phyloP scores from a whole-genome alignment of 768 basidiomycete species.

The Trametes gibbosa region DNA sequence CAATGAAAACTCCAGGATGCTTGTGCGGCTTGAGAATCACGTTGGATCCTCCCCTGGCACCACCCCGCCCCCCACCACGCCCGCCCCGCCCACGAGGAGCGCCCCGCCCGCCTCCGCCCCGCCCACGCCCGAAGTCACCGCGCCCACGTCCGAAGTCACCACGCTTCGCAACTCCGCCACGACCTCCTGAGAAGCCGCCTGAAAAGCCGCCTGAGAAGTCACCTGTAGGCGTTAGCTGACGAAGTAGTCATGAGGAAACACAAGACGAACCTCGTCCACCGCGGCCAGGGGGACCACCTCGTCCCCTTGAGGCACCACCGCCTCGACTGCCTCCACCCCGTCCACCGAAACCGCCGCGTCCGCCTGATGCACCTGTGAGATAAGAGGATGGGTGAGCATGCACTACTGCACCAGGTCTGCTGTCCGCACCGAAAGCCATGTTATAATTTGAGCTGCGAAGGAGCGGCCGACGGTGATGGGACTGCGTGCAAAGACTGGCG shows the following conservation, averaged over 20 bases:
- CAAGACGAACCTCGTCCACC: conserved; percentile 24
- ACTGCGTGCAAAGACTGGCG: conserved; percentile 3
- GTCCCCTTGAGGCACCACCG: conserved; percentile 23
- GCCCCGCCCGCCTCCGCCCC: conserved; percentile 31
- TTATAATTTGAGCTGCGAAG: background rate
- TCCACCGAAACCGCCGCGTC: conserved; percentile 52
- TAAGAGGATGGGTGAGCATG: background rate
- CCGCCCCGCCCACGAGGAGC: conserved; percentile 32
- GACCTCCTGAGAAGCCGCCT: conserved; percentile 2
- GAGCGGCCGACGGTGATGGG: conserved; percentile 8
- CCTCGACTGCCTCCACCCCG: conserved; percentile 27
- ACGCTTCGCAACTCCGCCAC: conserved; percentile 25
- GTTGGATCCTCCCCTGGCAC: conserved; percentile 78
- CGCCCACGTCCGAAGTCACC: conserved; percentile 31
- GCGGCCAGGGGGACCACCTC: conserved; percentile 27
- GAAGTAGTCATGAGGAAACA: background rate
- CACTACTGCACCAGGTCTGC: background rate
- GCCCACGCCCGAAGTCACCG: conserved; percentile 31
- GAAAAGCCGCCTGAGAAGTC: background rate
- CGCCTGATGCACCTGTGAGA: conserved; percentile 57
- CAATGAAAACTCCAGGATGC: conserved; percentile 94
- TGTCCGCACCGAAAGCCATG: conserved; percentile 34
- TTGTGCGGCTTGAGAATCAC: conserved; percentile 94
- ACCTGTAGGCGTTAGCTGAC: background rate
- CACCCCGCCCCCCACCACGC: conserved; percentile 59